Evolutionary conservation across 495 filamentous ascomycete species (phyloP).

Genomic region (Xylaria intraflava): DNA sequence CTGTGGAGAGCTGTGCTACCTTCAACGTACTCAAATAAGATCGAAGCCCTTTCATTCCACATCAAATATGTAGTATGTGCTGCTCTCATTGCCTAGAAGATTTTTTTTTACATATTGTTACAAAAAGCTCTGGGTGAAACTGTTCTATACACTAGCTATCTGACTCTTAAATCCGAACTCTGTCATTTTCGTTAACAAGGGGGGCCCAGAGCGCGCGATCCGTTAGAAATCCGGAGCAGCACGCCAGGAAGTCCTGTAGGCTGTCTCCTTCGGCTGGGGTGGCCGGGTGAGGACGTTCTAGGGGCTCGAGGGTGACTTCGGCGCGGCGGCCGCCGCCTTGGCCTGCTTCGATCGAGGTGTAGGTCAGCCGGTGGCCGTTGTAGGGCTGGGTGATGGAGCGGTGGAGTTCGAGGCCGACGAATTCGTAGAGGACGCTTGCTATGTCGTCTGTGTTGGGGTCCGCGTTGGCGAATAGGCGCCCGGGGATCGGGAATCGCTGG

Average conservation of each 20-base stretch:
- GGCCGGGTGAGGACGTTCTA: neutral
- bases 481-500: slow-evolving; percentile 32
- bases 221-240: slow-evolving; percentile 12
- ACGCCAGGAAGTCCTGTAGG: slow-evolving; percentile 12
- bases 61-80: no score
- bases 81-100: no score
- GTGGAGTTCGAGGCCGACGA: slow-evolving; percentile 40
- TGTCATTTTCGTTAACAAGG: neutral
- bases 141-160: no score
- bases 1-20: no score
- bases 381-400: slow-evolving; percentile 30
- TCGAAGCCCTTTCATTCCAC: no score
- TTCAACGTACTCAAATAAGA: no score
- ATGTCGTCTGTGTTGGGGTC: slow-evolving; percentile 8
- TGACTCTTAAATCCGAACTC: no score
- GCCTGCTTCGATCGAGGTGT: slow-evolving; percentile 40
- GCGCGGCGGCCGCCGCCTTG: slow-evolving; percentile 32
- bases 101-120: neutral
- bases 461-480: slow-evolving; percentile 16
- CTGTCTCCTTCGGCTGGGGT: neutral
- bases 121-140: no score
- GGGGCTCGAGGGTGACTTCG: slow-evolving; percentile 40
- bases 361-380: slow-evolving; percentile 32
- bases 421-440: slow-evolving; percentile 37
- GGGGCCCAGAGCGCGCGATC: slow-evolving; percentile 17